Evolutionary conservation across 2,329 filamentous ascomycete genomes (phyloP), one percentile per base, ranked within the genome.

Genomic region (Exophiala sideris): DNA sequence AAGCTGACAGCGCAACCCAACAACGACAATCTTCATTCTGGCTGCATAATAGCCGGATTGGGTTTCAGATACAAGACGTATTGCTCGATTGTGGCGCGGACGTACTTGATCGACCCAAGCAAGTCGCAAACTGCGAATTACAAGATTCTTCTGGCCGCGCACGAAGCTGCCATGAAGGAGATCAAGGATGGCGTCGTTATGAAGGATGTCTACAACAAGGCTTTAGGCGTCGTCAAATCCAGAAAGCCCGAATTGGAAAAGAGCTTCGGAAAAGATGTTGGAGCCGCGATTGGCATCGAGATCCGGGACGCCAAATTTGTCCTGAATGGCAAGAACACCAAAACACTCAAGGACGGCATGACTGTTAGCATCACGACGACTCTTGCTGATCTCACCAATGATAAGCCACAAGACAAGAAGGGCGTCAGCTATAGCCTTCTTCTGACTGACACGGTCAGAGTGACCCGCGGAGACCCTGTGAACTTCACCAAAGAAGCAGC

Each of bases 161-260:
- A 97, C 71, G 91, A 91, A 62, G 75, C 88, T n/a, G 87, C 96
- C 29, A 81, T 99, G 67, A 95, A 94, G 69, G 89, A 94, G 65
- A 84, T 96, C 58, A 85, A 88, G 55, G 92, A 97, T 66, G 94
- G 94, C 29, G 88, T 86, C 10, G 76, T 84, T 1, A 89, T 87
- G 45, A 96, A 94, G 72, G 92, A 99, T 54, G 83, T 99, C 24
- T 99, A 96, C 73, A 82, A 80, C 71, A 97, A 95, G 73, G 94
- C 94, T 0, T 67, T 95, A 10, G 78, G 77, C 54, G 79, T 92
- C 48, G 81, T 99, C 66, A 91, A 86, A 69, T 81, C 88, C 46
- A 97, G 95, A 77, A 96, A 95, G 73, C 92, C 94, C 0, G 92
- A 97, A 57, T 79, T 97, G 59, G 94, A 96, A 74, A 92, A 95